Percentiles rank a stretch among this genome's conserved stretches.
Conservation (phyloP, 371 early-diverging fungal species). For the Catenaria anguillulae region DNA sequence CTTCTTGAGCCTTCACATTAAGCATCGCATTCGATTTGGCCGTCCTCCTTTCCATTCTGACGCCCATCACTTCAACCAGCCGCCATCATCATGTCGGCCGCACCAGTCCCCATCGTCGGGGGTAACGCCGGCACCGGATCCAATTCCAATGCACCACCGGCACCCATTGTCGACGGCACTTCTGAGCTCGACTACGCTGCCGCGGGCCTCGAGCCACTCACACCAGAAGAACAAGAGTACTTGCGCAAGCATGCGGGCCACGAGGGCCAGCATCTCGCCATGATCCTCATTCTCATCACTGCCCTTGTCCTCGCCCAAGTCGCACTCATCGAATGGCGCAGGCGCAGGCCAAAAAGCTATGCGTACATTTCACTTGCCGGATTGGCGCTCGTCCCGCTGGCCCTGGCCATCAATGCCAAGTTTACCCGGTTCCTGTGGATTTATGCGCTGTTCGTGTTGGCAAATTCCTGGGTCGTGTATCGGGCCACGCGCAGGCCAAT, state of each 20-base stretch:
- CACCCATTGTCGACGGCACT: too few species aligned
- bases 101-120: too few species aligned
- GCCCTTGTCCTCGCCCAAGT: constrained; percentile 17
- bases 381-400: constrained; percentile 21
- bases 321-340: constrained; percentile 17
- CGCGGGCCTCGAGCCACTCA: too few species aligned
- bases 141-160: too few species aligned
- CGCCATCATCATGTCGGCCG: too few species aligned
- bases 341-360: constrained; percentile 16
- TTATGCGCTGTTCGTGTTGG: constrained; percentile 28
- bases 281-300: constrained; percentile 19
- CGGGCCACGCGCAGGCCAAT: constrained; percentile 33
- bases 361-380: constrained; percentile 18
- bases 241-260: constrained; percentile 15
- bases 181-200: too few species aligned
- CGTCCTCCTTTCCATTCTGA: too few species aligned
- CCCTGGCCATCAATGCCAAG: constrained; percentile 15
- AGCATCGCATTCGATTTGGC: too few species aligned
- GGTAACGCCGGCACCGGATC: too few species aligned
- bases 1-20: too few species aligned
- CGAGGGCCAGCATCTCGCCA: constrained; percentile 17
- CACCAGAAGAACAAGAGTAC: background rate
- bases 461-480: constrained; percentile 26
- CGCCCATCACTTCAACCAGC: too few species aligned
- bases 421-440: constrained; percentile 29